A percentile compares a stretch with the other conserved stretches of the same genome.
Evolutionary conservation across 108 stramenopile species (phyloP).

Genomic region (Cyclostephanos tholiformis): DNA sequence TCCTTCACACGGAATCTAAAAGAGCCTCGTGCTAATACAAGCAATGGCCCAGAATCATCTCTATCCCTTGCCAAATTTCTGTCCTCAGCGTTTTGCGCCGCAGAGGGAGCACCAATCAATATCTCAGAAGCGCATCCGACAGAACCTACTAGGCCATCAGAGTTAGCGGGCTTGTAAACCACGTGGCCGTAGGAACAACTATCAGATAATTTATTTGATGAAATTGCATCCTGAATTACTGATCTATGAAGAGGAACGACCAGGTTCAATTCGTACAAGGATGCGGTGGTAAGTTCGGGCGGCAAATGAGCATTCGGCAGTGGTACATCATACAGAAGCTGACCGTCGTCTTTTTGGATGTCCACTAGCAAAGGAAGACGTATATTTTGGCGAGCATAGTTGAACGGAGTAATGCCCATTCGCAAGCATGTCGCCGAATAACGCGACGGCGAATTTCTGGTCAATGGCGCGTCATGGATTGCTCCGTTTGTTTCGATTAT

Average conservation of each 20-base stretch:
- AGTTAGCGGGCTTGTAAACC: conserved; percentile 45
- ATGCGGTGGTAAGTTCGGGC: conserved; percentile 64
- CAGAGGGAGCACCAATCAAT: conserved; percentile 51
- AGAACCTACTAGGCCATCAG: conserved; percentile 59
- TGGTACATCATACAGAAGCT: conserved; percentile 50
- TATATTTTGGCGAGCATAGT: conserved; percentile 44
- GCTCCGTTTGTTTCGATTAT: background rate
- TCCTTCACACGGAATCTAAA: conserved; percentile 82
- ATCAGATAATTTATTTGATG: conserved; percentile 7
- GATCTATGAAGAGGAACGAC: conserved; percentile 61
- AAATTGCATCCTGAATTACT: conserved; percentile 65
- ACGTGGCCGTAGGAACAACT: conserved; percentile 67
- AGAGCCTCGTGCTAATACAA: conserved; percentile 62
- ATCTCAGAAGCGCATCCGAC: conserved; percentile 81
- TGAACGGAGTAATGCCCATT: conserved; percentile 32
- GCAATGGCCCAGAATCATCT: conserved; percentile 33
- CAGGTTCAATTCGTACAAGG: conserved; percentile 72
- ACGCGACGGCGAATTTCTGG: background rate
- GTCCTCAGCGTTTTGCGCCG: conserved; percentile 7
- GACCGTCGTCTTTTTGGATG: conserved; percentile 1
- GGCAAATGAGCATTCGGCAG: conserved; percentile 80
- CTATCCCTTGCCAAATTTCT: conserved; percentile 15
- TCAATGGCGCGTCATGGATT: background rate
- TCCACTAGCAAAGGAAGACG: conserved; percentile 48
- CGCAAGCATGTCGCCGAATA: conserved; percentile 13